A percentile compares a stretch with the other conserved stretches of the same genome.
Evolutionary conservation across 176 grass and related monocot genomes (phyloP).

Genomic region (Pontederia paniculata): DNA sequence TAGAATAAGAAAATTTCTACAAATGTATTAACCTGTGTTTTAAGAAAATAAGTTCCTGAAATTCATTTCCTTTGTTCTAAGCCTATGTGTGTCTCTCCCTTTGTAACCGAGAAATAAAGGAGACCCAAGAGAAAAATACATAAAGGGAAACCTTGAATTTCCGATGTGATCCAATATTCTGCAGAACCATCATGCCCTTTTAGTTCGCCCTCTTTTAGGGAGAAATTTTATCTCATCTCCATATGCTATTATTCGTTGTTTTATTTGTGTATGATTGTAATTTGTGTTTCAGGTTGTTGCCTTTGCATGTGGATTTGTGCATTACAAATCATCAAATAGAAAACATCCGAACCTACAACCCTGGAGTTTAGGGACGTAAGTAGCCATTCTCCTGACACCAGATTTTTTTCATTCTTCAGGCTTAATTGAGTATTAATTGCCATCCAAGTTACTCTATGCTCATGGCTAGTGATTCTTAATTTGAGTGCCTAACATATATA

Average conservation of each 20-base stretch:
- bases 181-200: too few relatives aligned
- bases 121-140: neutral
- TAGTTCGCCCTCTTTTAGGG: too few relatives aligned
- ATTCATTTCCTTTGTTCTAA: neutral
- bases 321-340: conserved; percentile 90
- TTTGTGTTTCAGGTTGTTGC: conserved; percentile 54
- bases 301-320: conserved; percentile 82
- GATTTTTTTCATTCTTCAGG: conserved; percentile 2
- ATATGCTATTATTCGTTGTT: too few relatives aligned
- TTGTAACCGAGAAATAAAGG: neutral
- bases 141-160: too few relatives aligned
- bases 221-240: too few relatives aligned
- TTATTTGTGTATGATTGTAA: neutral
- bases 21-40: neutral
- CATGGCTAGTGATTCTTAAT: neutral
- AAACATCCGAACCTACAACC: conserved; percentile 71
- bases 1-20: neutral
- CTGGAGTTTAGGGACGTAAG: conserved; percentile 93
- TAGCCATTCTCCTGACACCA: too few relatives aligned
- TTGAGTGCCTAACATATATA: conserved; percentile 2
- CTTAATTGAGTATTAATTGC: neutral
- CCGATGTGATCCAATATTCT: too few relatives aligned
- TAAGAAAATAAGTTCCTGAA: neutral
- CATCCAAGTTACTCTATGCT: neutral
- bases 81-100: neutral